Base-by-base conservation (phyloP, 768 basidiomycete genomes). In the Xerocomus spinulosus region DNA sequence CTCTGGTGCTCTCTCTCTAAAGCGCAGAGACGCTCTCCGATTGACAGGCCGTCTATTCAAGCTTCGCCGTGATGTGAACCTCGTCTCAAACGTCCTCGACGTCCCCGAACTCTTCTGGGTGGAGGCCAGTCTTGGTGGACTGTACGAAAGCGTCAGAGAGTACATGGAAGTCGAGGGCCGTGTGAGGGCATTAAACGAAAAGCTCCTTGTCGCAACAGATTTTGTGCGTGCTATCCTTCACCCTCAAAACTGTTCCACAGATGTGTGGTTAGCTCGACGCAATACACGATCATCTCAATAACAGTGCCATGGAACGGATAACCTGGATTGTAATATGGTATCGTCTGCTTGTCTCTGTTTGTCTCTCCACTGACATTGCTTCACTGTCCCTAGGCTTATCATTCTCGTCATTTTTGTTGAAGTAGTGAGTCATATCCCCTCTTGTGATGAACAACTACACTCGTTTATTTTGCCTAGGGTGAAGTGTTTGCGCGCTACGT, bases 71-170 rank as follows among this genome's bases (percentile, higher is more conserved):
- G 92, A 95, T 54, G 84, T 96, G 23, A 95, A 94, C 58, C 72
- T 97, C 1, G 90, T 93, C 9, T 89, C 87, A 20, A 95, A 94
- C 59, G 91, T 97, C 25, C 76, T 97, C 2, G 94, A 97, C 60
- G 85, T 91, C 5, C 93, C 93, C 1, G 92, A 93, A 61, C 69
- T 97, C 38, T 97, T 97, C 67, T 96, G 93, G 94, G 85, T 82
- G 43, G 93, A 95, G 62, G 92, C 92, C 10, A 92, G 87, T 54
- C 69, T 95, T 56, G 87, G 87, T 58, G 86, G 82, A 24, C 67
- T 97, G 29, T 97, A 97, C 61, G 90, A 92, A 55, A 92, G 92
- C 0, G 92, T 94, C 39, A 74, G 92, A 48, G 93, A 93, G 56
- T 97, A 97, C 61, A 91, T 96, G 78, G 94, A 97, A 67, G 92